Evolutionary conservation across 2,329 filamentous ascomycete genomes (phyloP).

Genomic region (Aspergillus puulaauensis): DNA sequence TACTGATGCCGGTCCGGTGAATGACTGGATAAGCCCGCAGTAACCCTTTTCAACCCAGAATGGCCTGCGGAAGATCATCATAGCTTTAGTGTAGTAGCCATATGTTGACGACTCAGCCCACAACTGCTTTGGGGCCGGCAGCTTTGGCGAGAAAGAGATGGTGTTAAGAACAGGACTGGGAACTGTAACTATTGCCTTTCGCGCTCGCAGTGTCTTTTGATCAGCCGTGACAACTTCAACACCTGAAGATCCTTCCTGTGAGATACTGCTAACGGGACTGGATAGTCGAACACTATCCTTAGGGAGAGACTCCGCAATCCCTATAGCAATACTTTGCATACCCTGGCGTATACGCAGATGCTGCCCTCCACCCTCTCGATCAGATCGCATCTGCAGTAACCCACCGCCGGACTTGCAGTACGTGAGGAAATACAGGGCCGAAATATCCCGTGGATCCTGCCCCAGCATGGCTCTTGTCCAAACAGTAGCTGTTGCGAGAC

Average conservation of each 20-base stretch:
- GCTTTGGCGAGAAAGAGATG: slow-evolving; percentile 49
- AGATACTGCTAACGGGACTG: slow-evolving; percentile 9
- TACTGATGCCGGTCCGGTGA: slow-evolving; percentile 48
- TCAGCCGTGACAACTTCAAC: neutral
- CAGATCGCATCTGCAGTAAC: slow-evolving; percentile 53
- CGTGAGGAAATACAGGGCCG: slow-evolving; percentile 55
- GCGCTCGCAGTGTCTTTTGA: slow-evolving; percentile 32
- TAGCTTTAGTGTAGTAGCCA: slow-evolving; percentile 55
- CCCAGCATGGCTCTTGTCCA: slow-evolving; percentile 55
- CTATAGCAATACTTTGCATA: slow-evolving; percentile 43
- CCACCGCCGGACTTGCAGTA: slow-evolving; percentile 57
- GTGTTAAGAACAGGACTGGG: slow-evolving; percentile 48
- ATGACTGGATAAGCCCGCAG: slow-evolving; percentile 49
- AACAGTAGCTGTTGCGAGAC: slow-evolving; percentile 41
- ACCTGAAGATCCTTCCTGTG: neutral
- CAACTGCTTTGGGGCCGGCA: slow-evolving; percentile 44
- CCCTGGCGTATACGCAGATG: slow-evolving; percentile 52
- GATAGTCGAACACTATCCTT: slow-evolving; percentile 12
- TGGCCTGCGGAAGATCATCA: slow-evolving; percentile 43
- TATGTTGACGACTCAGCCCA: slow-evolving; percentile 37
- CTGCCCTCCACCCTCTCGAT: slow-evolving; percentile 54
- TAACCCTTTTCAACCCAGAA: slow-evolving; percentile 49
- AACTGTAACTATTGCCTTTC: slow-evolving; percentile 51
- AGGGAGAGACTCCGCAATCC: slow-evolving; percentile 37
- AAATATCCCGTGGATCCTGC: slow-evolving; percentile 50